Evolutionary conservation across 176 grass and related monocot species (phyloP), one percentile per base, ranked within the genome.

Genomic region (Eragrostis nindensis): DNA sequence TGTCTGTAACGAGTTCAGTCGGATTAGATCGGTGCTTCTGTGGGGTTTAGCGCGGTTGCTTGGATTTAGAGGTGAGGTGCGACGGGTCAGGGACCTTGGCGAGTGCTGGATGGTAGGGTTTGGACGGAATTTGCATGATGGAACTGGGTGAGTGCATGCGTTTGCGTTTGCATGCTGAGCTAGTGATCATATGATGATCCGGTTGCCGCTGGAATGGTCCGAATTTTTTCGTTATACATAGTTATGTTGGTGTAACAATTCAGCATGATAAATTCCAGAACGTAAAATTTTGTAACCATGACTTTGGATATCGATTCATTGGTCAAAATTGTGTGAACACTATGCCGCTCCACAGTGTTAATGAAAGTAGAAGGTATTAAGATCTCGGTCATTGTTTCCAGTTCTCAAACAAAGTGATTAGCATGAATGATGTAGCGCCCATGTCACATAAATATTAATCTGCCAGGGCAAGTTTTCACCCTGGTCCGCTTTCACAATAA

Each of bases 11-110:
- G 1, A 25, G 26, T 42, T 67, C 56, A 0, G 12, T 26, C 22
- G 44, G 43, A 62, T 8, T 70, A 56, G 82, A 85, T 85, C 56
- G 71, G 76, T 70, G 77, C 27, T 70, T 73, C n/a, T 53, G 24
- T 4, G 62, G 4, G 73, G 27, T 47, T 63, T 82, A 49, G 55
- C 55, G 12, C 7, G 15, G 44, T 27, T 62, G 17, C 30, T 44
- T 2, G 22, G 71, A n/a, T 18, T 36, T 55, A 56, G 47, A 45
- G 14, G 47, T 32, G 56, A 11, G 59, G 48, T 14, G 60, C 22
- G 75, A 42, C 43, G 16, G 16, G 50, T 10, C 3, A 48, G 21
- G 0, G 32, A 43, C 54, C 27, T 17, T n/a, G 36, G 12, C 10
- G 6, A 1, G 62, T 13, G 27, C 68, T 79, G 1, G 22, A 73